phyloP scores from a whole-genome alignment of 371 early-diverging fungal species.

The Zychaea mexicana region DNA sequence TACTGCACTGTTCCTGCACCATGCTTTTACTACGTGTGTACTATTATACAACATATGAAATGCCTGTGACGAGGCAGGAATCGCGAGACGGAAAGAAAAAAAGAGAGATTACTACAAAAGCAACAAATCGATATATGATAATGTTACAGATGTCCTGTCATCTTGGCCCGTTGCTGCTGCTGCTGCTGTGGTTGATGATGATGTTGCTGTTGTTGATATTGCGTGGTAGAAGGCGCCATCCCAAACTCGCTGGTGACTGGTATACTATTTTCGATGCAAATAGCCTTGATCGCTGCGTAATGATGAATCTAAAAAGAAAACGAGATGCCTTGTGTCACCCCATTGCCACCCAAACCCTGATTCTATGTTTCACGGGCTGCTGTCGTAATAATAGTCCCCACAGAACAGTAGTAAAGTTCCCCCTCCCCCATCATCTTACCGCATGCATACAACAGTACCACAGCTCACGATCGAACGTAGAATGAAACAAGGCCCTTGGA shows the following conservation, averaged over 20 bases:
- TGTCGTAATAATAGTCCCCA: no score
- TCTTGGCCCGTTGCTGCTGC: background rate
- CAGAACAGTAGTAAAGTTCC: no score
- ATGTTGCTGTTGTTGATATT: constrained; percentile 18
- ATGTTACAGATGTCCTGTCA: background rate
- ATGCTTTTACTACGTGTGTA: no score
- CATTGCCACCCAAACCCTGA: no score
- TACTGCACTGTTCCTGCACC: no score
- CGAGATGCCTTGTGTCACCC: background rate
- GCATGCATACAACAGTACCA: constrained; percentile 68
- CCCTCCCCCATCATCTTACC: no score
- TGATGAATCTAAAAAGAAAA: constrained; percentile 44
- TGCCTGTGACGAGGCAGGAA: no score
- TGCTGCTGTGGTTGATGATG: background rate
- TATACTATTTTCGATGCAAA: constrained; percentile 53
- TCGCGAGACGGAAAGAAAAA: no score
- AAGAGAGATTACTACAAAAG: no score
- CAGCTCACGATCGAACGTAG: constrained; percentile 63
- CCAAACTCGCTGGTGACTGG: constrained; percentile 46
- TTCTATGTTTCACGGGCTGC: no score
- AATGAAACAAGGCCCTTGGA: constrained; percentile 23
- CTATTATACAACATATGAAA: no score
- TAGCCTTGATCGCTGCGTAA: constrained; percentile 56
- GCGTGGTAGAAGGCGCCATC: constrained; percentile 54
- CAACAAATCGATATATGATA: background rate